A percentile compares a stretch with the other conserved stretches of the same genome.
Conservation (phyloP, 2,329 filamentous ascomycete species). For the Aphanoascus verrucosus region DNA sequence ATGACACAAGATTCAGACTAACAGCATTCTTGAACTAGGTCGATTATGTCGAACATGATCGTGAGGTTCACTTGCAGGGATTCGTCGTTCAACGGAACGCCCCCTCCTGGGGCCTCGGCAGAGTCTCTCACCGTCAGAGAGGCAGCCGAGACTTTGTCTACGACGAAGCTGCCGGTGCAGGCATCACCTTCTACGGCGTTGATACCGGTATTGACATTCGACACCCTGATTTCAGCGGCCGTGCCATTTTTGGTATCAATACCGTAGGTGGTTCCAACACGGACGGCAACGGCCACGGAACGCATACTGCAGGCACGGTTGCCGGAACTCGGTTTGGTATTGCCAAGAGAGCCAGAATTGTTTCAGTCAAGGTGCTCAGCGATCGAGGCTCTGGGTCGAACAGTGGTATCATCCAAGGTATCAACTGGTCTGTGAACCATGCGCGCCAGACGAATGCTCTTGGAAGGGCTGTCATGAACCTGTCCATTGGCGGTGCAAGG, state of each 20-base stretch:
- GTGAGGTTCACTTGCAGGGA: neutral
- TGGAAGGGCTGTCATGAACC: slow-evolving; percentile 26
- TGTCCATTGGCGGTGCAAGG: slow-evolving; percentile 28
- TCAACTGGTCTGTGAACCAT: slow-evolving; percentile 32
- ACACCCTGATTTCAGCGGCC: slow-evolving; percentile 29
- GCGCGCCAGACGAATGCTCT: slow-evolving; percentile 23
- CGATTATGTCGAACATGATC: slow-evolving; percentile 14
- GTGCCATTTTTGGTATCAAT: slow-evolving; percentile 28
- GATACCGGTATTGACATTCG: slow-evolving; percentile 31
- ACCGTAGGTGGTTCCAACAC: slow-evolving; percentile 17
- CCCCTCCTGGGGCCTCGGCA: slow-evolving; percentile 28
- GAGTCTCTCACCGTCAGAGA: slow-evolving; percentile 23
- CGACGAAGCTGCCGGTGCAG: slow-evolving; percentile 27
- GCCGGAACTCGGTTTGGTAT: slow-evolving; percentile 28
- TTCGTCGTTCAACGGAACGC: neutral
- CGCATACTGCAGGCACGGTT: slow-evolving; percentile 31
- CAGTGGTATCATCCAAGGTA: slow-evolving; percentile 40
- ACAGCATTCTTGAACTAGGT: slow-evolving; percentile 8
- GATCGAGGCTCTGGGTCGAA: slow-evolving; percentile 37
- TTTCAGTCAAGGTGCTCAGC: slow-evolving; percentile 43
- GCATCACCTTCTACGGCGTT: slow-evolving; percentile 29
- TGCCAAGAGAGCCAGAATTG: slow-evolving; percentile 28
- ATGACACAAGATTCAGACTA: neutral
- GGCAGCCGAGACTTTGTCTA: slow-evolving; percentile 26
- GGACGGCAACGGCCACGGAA: slow-evolving; percentile 29